phyloP scores from a whole-genome alignment of 179 eudicot species.

The Actinidia arguta region DNA sequence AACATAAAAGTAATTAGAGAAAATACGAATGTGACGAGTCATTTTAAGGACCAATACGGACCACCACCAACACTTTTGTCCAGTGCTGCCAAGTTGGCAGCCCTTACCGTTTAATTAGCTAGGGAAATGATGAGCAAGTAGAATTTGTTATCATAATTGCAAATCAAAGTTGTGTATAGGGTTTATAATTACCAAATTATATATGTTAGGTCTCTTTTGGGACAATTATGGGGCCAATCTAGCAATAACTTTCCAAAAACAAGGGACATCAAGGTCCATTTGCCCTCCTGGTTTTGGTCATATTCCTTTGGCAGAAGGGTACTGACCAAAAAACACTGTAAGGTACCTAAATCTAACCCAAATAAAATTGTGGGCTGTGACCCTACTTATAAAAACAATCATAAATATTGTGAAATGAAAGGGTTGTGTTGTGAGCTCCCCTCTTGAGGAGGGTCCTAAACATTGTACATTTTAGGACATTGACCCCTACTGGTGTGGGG shows the following conservation, averaged over 20 bases:
- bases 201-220: neutral
- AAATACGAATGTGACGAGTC: too few relatives aligned
- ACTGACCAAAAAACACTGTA: neutral
- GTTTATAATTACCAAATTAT: too few relatives aligned
- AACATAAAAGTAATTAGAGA: too few relatives aligned
- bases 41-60: neutral
- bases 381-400: neutral
- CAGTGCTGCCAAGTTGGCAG: neutral
- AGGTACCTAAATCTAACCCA: neutral
- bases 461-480: neutral
- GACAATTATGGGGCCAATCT: neutral
- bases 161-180: too few relatives aligned
- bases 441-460: neutral
- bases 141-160: too few relatives aligned
- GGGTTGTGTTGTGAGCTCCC: neutral
- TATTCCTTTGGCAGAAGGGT: neutral
- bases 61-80: too few relatives aligned
- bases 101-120: neutral
- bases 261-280: neutral
- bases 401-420: neutral
- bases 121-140: neutral
- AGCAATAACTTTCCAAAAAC: neutral
- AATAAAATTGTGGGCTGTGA: neutral
- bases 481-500: constrained; percentile 7
- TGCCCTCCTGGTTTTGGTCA: neutral